A percentile compares a stretch with the other conserved stretches of the same genome.
Conservation (phyloP, 352 stramenopile species). For the Globisporangium alternatum region DNA sequence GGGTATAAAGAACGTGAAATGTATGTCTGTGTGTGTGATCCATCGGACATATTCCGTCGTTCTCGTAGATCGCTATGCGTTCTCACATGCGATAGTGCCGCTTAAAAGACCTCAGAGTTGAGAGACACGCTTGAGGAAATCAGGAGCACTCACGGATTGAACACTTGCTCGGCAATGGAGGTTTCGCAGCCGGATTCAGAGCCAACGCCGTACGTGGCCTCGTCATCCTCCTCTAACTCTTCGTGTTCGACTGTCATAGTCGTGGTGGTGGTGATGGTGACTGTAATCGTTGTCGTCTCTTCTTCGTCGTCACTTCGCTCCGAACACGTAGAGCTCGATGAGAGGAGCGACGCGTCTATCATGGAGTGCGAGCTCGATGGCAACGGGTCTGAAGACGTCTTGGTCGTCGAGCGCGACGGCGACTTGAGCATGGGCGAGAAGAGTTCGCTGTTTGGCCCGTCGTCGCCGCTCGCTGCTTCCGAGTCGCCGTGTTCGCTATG, state of each 20-base stretch:
- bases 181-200: constrained; percentile 30
- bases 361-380: constrained; percentile 25
- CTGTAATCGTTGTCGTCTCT: constrained; percentile 20
- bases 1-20: neutral
- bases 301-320: constrained; percentile 25
- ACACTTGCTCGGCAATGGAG: constrained; percentile 48
- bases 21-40: too few relatives aligned
- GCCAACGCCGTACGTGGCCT: neutral
- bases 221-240: constrained; percentile 25
- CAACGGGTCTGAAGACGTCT: constrained; percentile 35
- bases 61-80: too few relatives aligned
- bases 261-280: constrained; percentile 16
- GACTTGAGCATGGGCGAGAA: constrained; percentile 76
- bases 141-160: constrained; percentile 64
- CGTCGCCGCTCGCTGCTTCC: constrained; percentile 16
- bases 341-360: constrained; percentile 32
- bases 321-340: constrained; percentile 18
- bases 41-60: too few relatives aligned
- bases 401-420: constrained; percentile 24
- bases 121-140: too few relatives aligned
- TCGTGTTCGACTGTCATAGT: constrained; percentile 18
- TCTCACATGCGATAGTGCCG: too few relatives aligned
- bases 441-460: constrained; percentile 47
- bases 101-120: too few relatives aligned
- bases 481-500: constrained; percentile 11